Evolutionary conservation across 495 filamentous ascomycete genomes (phyloP), one percentile per base, ranked within the genome.

Genomic region (Tuber borchii): DNA sequence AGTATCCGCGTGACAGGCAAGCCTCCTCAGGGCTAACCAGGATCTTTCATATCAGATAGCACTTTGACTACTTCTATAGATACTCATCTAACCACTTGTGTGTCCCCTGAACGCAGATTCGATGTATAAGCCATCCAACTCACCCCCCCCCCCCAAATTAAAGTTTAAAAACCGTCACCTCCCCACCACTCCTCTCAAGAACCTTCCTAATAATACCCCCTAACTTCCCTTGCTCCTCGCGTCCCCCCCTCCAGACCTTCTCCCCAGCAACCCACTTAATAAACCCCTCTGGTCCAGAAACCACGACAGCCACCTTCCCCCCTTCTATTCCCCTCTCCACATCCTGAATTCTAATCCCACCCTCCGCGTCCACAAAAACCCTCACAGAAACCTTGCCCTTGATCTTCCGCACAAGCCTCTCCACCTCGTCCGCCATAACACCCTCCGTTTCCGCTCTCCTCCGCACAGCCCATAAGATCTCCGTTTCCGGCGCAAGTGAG

Each of bases 201-300:
- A 86, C 71, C 4, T 86, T 86, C 3, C 83, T 83, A 22, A 89
- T 71, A 72, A 83, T 79, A 2, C 93, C 95, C 2, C 81, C 78
- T 9, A 83, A 17, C 80, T 95, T 92, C 26, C 87, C 84, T 85
- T 97, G 92, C 78, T 85, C 85, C 9, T 93, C 93, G 71, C 86
- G 86, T 6, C 87, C 87, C 2, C 92, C 92, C 70, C 86, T 86
- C 2, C 86, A 87, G 90, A 90, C 94, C 3, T 96, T 97, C 7
- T 88, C 87, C 8, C 95, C 95, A 10, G 92, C 92, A 85, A 91
- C 91, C 78, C 90, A 87, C 40, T 86, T 87, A 70, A 97, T 88
- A 85, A 98, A 99, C 22, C 95, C 94, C 65, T 95, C 93, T 0
- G 95, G 94, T 0, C 95, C 95, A 2, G 93, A 94, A 7, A 98